phyloP scores from a whole-genome alignment of 768 basidiomycete genomes.

The Termitomyces sp. region DNA sequence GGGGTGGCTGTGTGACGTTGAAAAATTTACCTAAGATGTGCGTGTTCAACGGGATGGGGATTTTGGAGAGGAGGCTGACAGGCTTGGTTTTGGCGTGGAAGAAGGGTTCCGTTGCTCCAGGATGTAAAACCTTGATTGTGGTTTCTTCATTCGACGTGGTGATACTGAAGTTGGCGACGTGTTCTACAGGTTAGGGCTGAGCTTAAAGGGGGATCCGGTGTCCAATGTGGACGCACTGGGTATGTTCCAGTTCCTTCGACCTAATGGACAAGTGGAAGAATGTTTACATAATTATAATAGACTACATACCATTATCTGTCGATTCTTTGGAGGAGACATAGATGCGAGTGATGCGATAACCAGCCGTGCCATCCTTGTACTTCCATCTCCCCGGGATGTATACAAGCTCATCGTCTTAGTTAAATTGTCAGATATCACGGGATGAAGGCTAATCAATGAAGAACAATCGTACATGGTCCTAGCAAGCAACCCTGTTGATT shows the following conservation, averaged over 20 bases:
- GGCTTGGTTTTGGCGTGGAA: constrained; percentile 28
- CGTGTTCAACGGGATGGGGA: constrained; percentile 23
- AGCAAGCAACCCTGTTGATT: background rate
- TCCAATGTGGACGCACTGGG: constrained; percentile 23
- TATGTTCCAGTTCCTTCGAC: constrained; percentile 35
- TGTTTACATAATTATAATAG: background rate
- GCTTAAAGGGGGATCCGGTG: too few relatives aligned
- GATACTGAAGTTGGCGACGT: constrained; percentile 29
- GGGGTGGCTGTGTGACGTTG: constrained; percentile 22
- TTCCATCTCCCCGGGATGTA: constrained; percentile 34
- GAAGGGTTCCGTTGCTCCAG: constrained; percentile 25
- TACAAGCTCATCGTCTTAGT: constrained; percentile 31
- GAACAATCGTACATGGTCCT: background rate
- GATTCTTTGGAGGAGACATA: constrained; percentile 32
- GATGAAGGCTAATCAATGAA: background rate
- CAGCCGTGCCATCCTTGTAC: constrained; percentile 23
- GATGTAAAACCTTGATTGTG: constrained; percentile 24
- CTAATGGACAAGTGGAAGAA: constrained; percentile 11
- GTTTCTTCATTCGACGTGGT: constrained; percentile 19
- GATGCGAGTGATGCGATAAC: constrained; percentile 32
- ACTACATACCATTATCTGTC: constrained; percentile 26
- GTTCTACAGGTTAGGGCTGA: constrained; percentile 21
- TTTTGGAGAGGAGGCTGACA: constrained; percentile 24
- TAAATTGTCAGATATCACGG: background rate
- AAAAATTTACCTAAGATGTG: constrained; percentile 15